These are phyloP conservation scores for Mycena metata DNA, from an alignment of 768 basidiomycete genomes.

Conservation along the genomic window DNA sequence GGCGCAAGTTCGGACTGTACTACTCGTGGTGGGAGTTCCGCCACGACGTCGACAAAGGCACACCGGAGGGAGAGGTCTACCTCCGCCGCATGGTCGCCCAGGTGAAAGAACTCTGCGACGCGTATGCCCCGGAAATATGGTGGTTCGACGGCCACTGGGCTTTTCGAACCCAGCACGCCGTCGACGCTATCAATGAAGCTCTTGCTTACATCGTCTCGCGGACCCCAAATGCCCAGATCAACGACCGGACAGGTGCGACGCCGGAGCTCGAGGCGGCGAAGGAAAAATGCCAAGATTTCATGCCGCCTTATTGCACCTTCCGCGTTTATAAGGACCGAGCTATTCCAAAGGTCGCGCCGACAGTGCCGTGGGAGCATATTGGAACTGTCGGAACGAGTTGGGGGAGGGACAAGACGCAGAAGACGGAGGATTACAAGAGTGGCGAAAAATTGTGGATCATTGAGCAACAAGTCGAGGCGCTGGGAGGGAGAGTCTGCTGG, in stretches of 20 bases:
- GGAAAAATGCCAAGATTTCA: constrained; percentile 18
- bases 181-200: constrained; percentile 21
- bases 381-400: constrained; percentile 13
- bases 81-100: constrained; percentile 17
- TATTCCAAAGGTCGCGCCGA: constrained; percentile 6
- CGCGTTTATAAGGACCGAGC: constrained; percentile 18
- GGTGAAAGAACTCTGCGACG: constrained; percentile 17
- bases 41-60: constrained; percentile 10
- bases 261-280: constrained; percentile 18
- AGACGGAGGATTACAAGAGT: not conserved
- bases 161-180: constrained; percentile 15
- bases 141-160: constrained; percentile 25
- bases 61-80: constrained; percentile 18
- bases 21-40: constrained; percentile 27
- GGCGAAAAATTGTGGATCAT: constrained; percentile 5
- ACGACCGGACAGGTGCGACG: constrained; percentile 17
- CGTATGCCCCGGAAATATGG: constrained; percentile 16
- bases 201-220: constrained; percentile 14
- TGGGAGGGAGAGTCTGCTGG: constrained; percentile 14
- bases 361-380: constrained; percentile 14
- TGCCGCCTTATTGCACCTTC: constrained; percentile 19
- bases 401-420: constrained; percentile 16
- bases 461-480: constrained; percentile 13
- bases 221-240: constrained; percentile 21
- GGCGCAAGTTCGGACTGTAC: constrained; percentile 17